These are phyloP conservation scores for Hibiscus tridactylites DNA, from an alignment of 345 rosid genomes.

Conservation along the genomic window DNA sequence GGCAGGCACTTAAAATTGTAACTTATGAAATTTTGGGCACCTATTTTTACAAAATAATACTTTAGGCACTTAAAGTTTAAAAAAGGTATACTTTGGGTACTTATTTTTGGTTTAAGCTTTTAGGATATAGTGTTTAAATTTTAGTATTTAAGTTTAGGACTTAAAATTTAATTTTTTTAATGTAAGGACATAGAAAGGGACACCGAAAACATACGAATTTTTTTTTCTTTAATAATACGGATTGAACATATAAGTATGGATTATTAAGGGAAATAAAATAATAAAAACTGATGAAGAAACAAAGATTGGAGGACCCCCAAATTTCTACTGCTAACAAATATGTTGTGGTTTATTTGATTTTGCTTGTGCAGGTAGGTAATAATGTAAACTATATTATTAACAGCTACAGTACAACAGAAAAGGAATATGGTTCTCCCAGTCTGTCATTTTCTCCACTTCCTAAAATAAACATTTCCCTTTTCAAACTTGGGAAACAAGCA, in stretches of 20 bases:
- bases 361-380: background rate
- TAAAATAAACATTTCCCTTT: background rate
- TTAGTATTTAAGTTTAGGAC: no score
- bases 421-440: constrained; percentile 4
- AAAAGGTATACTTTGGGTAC: no score
- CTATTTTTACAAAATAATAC: no score
- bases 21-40: no score
- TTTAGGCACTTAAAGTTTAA: no score
- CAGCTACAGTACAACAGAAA: background rate
- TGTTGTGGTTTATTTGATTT: background rate
- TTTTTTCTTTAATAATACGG: no score
- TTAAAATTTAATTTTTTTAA: no score
- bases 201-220: no score
- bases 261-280: background rate
- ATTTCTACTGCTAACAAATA: background rate
- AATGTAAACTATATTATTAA: background rate
- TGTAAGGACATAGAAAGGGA: no score
- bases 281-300: background rate
- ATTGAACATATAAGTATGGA: background rate
- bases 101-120: no score
- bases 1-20: no score
- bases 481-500: background rate
- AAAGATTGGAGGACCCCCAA: background rate
- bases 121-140: no score
- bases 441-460: background rate